phyloP scores from a whole-genome alignment of 2,329 filamentous ascomycete genomes.

The Cercospora brassicicola region DNA sequence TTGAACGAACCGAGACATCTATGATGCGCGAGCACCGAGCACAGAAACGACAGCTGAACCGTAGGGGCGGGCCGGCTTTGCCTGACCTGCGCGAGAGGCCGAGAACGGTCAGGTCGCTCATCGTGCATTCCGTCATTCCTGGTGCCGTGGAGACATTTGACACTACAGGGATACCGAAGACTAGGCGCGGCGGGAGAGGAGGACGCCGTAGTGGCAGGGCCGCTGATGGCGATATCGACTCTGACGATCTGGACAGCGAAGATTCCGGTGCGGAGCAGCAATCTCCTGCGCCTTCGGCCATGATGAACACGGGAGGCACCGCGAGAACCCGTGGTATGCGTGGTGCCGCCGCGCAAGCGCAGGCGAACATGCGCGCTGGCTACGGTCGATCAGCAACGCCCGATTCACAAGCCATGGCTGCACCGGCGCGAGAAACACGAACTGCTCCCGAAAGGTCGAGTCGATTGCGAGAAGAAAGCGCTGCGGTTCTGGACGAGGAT shows the following conservation, averaged over 20 bases:
- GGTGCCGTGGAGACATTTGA: constrained; percentile 78
- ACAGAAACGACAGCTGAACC: constrained; percentile 92
- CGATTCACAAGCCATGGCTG: constrained; percentile 60
- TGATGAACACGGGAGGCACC: constrained; percentile 68
- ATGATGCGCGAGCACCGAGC: constrained; percentile 91
- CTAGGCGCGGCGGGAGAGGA: constrained; percentile 44
- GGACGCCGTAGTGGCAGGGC: constrained; percentile 55
- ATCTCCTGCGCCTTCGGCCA: constrained; percentile 43
- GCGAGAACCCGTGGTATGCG: constrained; percentile 85
- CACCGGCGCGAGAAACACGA: constrained; percentile 70
- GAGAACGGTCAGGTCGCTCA: constrained; percentile 84
- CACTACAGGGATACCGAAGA: constrained; percentile 82
- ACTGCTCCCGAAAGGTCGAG: constrained; percentile 58
- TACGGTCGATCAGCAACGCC: constrained; percentile 81
- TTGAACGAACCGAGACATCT: constrained; percentile 87
- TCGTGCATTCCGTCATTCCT: constrained; percentile 89
- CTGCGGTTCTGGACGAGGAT: constrained; percentile 70
- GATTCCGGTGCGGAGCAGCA: constrained; percentile 84
- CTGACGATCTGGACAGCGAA: constrained; percentile 89
- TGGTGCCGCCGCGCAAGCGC: constrained; percentile 80
- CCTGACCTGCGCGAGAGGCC: constrained; percentile 96
- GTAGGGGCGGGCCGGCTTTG: constrained; percentile 84
- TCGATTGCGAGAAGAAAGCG: constrained; percentile 72
- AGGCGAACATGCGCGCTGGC: constrained; percentile 79
- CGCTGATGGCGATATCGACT: constrained; percentile 66